A percentile compares a stretch with the other conserved stretches of the same genome.
Conservation (phyloP, 169 alveolate genomes). For the Plasmodium gaboni region DNA sequence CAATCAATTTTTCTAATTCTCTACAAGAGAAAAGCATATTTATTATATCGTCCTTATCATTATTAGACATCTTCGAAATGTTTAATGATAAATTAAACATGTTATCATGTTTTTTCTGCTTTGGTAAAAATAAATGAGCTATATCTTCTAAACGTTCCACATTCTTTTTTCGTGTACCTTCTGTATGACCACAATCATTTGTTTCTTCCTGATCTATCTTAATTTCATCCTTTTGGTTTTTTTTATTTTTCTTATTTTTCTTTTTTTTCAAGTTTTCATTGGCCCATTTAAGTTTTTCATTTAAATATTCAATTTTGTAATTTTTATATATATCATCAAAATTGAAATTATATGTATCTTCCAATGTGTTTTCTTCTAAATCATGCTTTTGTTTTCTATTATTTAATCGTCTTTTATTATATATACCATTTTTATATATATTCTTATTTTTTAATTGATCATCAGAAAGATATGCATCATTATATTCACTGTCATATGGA, state of each 20-base stretch:
- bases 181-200: not conserved
- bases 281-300: conserved; percentile 43
- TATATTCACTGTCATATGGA: not conserved
- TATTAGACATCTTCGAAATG: conserved; percentile 15
- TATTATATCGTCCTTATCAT: conserved; percentile 85
- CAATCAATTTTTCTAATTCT: conserved; percentile 86
- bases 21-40: conserved; percentile 87
- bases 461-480: not conserved
- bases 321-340: conserved; percentile 40
- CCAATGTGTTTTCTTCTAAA: not conserved
- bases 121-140: conserved; percentile 50
- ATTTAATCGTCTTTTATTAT: not conserved
- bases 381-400: not conserved
- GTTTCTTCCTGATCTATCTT: not conserved
- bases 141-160: conserved; percentile 37
- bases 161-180: conserved; percentile 6
- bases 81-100: conserved; percentile 32
- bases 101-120: conserved; percentile 31
- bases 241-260: not conserved
- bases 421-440: not conserved
- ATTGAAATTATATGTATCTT: conserved; percentile 39
- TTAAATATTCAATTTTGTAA: conserved; percentile 54
- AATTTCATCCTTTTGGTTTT: not conserved
- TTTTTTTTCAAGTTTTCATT: conserved; percentile 40
- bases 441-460: not conserved